Conservation (phyloP, 2,329 filamentous ascomycete species). For the Mariannaea elegans region DNA sequence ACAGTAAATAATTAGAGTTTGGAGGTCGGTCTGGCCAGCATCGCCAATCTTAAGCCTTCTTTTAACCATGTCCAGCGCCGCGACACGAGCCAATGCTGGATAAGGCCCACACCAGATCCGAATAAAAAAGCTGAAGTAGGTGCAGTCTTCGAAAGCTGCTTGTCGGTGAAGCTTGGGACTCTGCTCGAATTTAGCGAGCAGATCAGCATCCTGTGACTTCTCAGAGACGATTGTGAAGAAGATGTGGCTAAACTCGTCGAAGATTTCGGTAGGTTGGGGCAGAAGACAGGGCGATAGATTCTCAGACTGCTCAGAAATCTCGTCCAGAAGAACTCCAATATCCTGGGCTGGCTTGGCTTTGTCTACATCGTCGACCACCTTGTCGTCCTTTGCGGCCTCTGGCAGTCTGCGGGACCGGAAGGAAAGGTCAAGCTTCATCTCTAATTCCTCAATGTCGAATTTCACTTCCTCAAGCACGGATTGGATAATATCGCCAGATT, state of each 20-base stretch:
- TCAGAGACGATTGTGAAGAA: slow-evolving; percentile 64
- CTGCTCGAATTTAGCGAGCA: slow-evolving; percentile 62
- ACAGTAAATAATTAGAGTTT: slow-evolving; percentile 84
- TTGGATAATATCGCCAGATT: slow-evolving; percentile 70
- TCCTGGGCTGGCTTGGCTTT: slow-evolving; percentile 46
- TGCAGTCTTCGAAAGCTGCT: slow-evolving; percentile 65
- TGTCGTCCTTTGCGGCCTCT: slow-evolving; percentile 55
- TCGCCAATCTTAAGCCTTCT: slow-evolving; percentile 62
- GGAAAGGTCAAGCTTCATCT: slow-evolving; percentile 77
- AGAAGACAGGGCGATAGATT: slow-evolving; percentile 62
- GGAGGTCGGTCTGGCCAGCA: slow-evolving; percentile 69
- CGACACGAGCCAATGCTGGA: slow-evolving; percentile 72
- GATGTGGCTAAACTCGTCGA: slow-evolving; percentile 66
- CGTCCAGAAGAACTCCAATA: slow-evolving; percentile 50
- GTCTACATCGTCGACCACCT: slow-evolving; percentile 41
- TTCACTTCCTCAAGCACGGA: slow-evolving; percentile 72
- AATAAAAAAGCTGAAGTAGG: slow-evolving; percentile 80
- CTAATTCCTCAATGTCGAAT: slow-evolving; percentile 77
- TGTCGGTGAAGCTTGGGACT: slow-evolving; percentile 63
- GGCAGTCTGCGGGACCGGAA: slow-evolving; percentile 67
- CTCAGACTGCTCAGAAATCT: slow-evolving; percentile 48
- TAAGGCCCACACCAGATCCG: slow-evolving; percentile 78
- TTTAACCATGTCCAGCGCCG: slow-evolving; percentile 73
- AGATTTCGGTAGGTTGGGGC: slow-evolving; percentile 59
- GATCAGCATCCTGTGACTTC: slow-evolving; percentile 47